Percentiles rank a stretch among this genome's conserved stretches.
phyloP scores from a whole-genome alignment of 208 protist species.

The Naegleria fowleri region DNA sequence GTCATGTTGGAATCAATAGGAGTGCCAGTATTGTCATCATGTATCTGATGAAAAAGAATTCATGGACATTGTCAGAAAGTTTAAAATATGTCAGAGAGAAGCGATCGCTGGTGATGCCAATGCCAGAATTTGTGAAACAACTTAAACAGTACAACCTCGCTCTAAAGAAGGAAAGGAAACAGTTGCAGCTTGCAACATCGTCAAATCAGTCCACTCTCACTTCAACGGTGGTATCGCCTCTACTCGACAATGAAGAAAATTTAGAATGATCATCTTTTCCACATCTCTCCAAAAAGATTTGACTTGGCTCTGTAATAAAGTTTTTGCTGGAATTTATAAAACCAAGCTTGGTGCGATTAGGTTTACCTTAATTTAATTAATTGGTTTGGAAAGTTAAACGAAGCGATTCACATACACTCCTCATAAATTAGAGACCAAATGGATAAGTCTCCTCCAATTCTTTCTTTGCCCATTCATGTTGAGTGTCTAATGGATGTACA shows the following conservation, averaged over 20 bases:
- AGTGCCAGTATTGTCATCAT: neutral
- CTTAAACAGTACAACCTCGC: neutral
- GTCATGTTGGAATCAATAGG: neutral
- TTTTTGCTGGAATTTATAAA: no score
- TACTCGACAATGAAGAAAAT: no score
- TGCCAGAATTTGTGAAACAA: neutral
- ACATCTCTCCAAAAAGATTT: no score
- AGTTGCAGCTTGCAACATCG: slow-evolving; percentile 12
- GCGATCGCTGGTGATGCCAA: neutral
- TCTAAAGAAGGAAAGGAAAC: slow-evolving; percentile 44
- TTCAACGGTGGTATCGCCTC: no score
- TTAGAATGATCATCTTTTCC: no score
- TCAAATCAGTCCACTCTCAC: no score
- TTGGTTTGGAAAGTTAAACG: no score
- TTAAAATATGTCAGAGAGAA: slow-evolving; percentile 14
- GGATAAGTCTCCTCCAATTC: neutral
- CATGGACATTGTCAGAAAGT: neutral
- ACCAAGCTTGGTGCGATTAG: no score
- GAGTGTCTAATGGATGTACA: slow-evolving; percentile 30
- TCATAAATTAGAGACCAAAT: neutral
- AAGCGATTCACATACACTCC: no score
- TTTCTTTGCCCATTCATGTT: neutral
- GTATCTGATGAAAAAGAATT: slow-evolving; percentile 14
- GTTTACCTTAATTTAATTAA: no score
- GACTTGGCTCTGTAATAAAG: no score